A percentile compares a stretch with the other conserved stretches of the same genome.
Conservation (phyloP, 2,329 filamentous ascomycete species). For the Juglanconis oblonga region DNA sequence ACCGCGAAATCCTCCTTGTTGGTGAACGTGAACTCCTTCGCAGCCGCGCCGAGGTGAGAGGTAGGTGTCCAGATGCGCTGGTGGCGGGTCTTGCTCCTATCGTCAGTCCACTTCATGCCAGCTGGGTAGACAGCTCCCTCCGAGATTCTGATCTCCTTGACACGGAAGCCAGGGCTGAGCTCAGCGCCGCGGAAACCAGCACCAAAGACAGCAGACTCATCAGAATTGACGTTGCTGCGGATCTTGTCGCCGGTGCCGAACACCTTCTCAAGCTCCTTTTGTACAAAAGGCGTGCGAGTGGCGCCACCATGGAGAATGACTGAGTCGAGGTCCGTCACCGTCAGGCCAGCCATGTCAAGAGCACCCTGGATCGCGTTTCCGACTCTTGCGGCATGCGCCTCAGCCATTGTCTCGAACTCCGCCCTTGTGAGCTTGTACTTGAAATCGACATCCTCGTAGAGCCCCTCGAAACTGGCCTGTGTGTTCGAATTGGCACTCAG, state of each 20-base stretch:
- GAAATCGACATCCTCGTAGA: constrained; percentile 92
- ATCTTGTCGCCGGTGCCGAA: constrained; percentile 74
- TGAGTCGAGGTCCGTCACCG: constrained; percentile 75
- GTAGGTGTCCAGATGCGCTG: constrained; percentile 81
- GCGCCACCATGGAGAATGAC: constrained; percentile 91
- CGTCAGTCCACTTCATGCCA: constrained; percentile 69
- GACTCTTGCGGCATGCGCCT: constrained; percentile 66
- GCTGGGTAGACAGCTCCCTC: constrained; percentile 74
- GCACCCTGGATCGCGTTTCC: constrained; percentile 68
- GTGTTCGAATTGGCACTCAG: constrained; percentile 91
- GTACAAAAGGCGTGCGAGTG: constrained; percentile 89
- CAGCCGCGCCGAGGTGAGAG: constrained; percentile 69
- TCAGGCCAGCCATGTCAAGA: constrained; percentile 68
- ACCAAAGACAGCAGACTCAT: constrained; percentile 94
- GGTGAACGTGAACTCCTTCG: constrained; percentile 83
- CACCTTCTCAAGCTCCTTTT: constrained; percentile 78
- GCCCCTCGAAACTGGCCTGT: constrained; percentile 75
- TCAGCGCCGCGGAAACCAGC: constrained; percentile 91
- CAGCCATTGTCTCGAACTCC: constrained; percentile 77
- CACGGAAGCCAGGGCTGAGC: constrained; percentile 90
- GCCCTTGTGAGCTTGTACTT: constrained; percentile 80
- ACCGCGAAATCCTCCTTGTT: constrained; percentile 80
- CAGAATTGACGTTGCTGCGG: constrained; percentile 91
- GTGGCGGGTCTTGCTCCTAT: constrained; percentile 67
- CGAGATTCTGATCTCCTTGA: constrained; percentile 89